Evolutionary conservation across 192 early-diverging fungal species (phyloP).

Genomic region (Coemansia sp.): DNA sequence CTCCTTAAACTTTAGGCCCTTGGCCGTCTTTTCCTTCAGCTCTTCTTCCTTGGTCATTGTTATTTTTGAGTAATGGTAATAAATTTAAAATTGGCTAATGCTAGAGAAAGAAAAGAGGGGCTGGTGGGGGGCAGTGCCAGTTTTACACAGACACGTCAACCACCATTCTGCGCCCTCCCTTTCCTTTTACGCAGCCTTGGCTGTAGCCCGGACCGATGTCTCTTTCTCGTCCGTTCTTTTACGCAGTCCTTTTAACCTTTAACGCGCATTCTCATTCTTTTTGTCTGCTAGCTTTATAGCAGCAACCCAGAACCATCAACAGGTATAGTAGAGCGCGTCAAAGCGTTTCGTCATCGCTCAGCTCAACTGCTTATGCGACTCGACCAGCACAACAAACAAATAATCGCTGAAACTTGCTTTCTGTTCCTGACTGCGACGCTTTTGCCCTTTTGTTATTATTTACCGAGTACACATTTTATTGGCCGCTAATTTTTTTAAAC

Average conservation of each 20-base stretch:
- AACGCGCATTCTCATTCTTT: background rate
- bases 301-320: background rate
- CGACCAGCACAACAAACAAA: background rate
- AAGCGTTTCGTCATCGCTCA: background rate
- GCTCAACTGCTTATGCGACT: conserved; percentile 3
- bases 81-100: background rate
- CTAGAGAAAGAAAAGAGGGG: background rate
- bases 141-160: background rate
- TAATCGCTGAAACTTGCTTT: background rate
- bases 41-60: conserved; percentile 10
- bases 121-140: background rate
- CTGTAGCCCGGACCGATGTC: background rate
- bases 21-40: conserved; percentile 14
- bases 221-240: background rate
- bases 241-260: background rate
- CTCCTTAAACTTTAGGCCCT: conserved; percentile 39
- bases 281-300: background rate
- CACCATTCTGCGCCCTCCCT: background rate
- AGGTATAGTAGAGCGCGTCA: background rate
- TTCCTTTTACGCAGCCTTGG: background rate
- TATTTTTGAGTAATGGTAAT: background rate
- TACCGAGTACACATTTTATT: background rate
- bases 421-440: background rate
- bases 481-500: background rate
- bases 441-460: background rate